These are phyloP conservation scores for Abrus precatorius DNA, from an alignment of 306 rosid genomes.

Conservation along the genomic window DNA sequence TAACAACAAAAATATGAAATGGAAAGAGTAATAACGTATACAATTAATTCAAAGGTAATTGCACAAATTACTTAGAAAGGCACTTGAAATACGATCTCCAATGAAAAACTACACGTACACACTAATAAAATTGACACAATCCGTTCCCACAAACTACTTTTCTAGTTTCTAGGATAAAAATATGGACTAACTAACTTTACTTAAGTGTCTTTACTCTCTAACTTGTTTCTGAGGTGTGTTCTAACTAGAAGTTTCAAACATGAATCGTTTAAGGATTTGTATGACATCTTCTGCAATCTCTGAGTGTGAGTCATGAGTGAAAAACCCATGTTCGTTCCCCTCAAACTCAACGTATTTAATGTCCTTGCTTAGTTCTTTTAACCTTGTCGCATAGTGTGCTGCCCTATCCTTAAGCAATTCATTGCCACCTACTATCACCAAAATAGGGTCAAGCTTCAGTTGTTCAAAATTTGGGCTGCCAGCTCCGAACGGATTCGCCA, in stretches of 20 bases:
- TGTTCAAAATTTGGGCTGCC: conserved; percentile 57
- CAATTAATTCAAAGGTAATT: background rate
- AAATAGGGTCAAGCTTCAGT: conserved; percentile 66
- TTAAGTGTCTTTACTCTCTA: background rate
- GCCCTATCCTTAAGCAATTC: conserved; percentile 89
- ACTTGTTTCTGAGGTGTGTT: background rate
- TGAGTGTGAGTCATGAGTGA: conserved; percentile 74
- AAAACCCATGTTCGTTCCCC: conserved; percentile 83
- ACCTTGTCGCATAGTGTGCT: conserved; percentile 59
- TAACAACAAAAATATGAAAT: too few relatives aligned
- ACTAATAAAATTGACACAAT: background rate
- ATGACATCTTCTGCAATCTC: conserved; percentile 56
- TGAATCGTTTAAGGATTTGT: conserved; percentile 62
- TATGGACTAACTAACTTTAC: background rate
- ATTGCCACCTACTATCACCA: conserved; percentile 76
- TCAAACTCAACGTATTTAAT: conserved; percentile 76
- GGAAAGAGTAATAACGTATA: too few relatives aligned
- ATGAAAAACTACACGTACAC: conserved; percentile 2
- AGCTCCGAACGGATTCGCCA: conserved; percentile 83
- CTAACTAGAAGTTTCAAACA: conserved; percentile 56
- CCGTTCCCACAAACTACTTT: conserved; percentile 25
- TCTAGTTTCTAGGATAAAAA: background rate
- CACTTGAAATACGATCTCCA: conserved; percentile 21
- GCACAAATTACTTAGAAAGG: background rate
- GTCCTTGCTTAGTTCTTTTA: conserved; percentile 67